Evolutionary conservation across 257 asterid genomes (phyloP).

Genomic region (Solanum peruvianum): DNA sequence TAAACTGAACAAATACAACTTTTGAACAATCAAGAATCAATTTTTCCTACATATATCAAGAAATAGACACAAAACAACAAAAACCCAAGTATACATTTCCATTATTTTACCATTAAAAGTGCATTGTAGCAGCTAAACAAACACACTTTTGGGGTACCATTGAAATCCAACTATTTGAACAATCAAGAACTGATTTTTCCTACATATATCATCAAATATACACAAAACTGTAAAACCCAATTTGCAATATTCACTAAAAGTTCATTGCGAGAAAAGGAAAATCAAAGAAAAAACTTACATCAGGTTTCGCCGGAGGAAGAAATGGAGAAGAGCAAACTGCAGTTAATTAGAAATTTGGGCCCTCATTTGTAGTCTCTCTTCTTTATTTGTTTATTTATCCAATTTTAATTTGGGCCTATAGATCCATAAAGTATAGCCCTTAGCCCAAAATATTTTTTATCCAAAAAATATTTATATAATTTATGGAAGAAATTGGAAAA

Average conservation of each 20-base stretch:
- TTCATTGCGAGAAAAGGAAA: not conserved
- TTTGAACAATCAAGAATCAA: not conserved
- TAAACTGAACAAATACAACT: not conserved
- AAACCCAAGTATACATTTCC: not conserved
- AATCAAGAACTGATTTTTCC: not conserved
- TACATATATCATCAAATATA: not conserved
- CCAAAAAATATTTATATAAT: too few species aligned
- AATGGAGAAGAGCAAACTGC: not conserved
- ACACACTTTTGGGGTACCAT: not conserved
- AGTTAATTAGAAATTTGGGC: not conserved
- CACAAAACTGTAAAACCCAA: not conserved
- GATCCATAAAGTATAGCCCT: not conserved
- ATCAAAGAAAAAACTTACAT: not conserved
- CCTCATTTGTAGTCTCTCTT: not conserved
- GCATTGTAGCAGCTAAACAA: not conserved
- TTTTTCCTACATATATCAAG: not conserved
- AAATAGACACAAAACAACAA: not conserved
- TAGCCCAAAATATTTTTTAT: not conserved
- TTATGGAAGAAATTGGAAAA: not conserved
- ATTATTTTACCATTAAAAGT: not conserved
- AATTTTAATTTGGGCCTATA: not conserved
- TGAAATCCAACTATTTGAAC: not conserved
- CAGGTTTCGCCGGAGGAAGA: not conserved
- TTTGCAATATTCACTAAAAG: not conserved
- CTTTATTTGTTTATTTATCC: not conserved